Evolutionary conservation across 2,329 filamentous ascomycete genomes (phyloP).

Genomic region (Phialemonium atrogriseum): DNA sequence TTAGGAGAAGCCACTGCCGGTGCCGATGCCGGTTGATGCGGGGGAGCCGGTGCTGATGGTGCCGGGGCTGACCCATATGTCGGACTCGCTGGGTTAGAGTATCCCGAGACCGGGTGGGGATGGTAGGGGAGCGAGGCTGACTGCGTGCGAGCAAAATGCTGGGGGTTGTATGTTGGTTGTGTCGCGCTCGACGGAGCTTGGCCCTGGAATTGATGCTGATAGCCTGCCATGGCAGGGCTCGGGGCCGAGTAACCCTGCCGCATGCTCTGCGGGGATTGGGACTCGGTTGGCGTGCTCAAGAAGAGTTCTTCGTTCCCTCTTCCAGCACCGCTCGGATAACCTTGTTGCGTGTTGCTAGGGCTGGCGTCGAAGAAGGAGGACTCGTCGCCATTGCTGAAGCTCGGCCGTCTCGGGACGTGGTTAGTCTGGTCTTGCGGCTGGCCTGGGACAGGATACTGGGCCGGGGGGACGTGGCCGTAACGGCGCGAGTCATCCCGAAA

Average conservation of each 20-base stretch:
- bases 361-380: conserved; percentile 39
- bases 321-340: conserved; percentile 20
- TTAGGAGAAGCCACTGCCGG: too few relatives aligned
- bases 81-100: conserved; percentile 28
- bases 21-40: not conserved
- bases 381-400: conserved; percentile 73
- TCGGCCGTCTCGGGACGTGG: conserved; percentile 48
- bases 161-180: conserved; percentile 60
- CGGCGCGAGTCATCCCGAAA: conserved; percentile 56
- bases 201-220: conserved; percentile 43
- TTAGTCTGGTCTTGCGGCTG: conserved; percentile 32
- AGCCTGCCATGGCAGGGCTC: conserved; percentile 38
- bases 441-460: conserved; percentile 3
- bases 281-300: conserved; percentile 39
- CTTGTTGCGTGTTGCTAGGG: conserved; percentile 17
- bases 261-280: conserved; percentile 13
- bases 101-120: conserved; percentile 30
- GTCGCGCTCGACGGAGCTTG: conserved; percentile 36
- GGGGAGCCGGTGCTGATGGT: conserved; percentile 41
- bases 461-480: conserved; percentile 48
- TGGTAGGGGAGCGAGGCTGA: conserved; percentile 44
- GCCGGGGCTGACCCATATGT: conserved; percentile 26
- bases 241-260: conserved; percentile 24
- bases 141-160: conserved; percentile 50
- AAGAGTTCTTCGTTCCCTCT: conserved; percentile 55